These are phyloP conservation scores for Elsinoe batatas DNA, from an alignment of 2,329 filamentous ascomycete genomes.

Conservation along the genomic window DNA sequence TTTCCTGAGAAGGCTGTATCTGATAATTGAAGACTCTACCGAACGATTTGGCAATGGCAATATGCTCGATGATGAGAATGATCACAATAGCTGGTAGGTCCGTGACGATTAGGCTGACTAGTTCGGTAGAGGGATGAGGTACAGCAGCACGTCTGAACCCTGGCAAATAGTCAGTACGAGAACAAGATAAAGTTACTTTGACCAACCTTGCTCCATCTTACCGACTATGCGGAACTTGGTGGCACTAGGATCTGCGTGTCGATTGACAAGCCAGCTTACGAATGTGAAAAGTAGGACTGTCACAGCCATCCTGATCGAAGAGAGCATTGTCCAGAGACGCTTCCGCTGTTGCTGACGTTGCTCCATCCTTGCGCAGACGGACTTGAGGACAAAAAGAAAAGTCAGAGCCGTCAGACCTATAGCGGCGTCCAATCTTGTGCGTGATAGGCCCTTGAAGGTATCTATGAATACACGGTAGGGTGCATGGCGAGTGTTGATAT, in stretches of 20 bases:
- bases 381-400: constrained; percentile 68
- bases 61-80: constrained; percentile 92
- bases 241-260: constrained; percentile 39
- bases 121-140: constrained; percentile 54
- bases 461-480: constrained; percentile 81
- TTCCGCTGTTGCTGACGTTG: constrained; percentile 58
- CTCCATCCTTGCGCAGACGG: constrained; percentile 52
- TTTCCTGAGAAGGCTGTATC: constrained; percentile 92
- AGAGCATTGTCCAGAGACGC: constrained; percentile 80
- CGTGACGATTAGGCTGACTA: constrained; percentile 58
- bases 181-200: constrained; percentile 47
- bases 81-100: constrained; percentile 81
- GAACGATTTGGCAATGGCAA: constrained; percentile 94
- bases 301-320: constrained; percentile 80
- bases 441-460: constrained; percentile 60
- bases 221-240: constrained; percentile 24
- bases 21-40: constrained; percentile 91
- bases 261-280: constrained; percentile 76
- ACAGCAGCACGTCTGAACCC: constrained; percentile 67
- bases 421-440: constrained; percentile 65
- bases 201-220: constrained; percentile 63
- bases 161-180: constrained; percentile 44
- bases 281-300: constrained; percentile 87
- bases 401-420: constrained; percentile 73
- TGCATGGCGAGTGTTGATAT: constrained; percentile 52